Conservation (phyloP, 768 basidiomycete genomes). For the Agrocybe pediades region DNA sequence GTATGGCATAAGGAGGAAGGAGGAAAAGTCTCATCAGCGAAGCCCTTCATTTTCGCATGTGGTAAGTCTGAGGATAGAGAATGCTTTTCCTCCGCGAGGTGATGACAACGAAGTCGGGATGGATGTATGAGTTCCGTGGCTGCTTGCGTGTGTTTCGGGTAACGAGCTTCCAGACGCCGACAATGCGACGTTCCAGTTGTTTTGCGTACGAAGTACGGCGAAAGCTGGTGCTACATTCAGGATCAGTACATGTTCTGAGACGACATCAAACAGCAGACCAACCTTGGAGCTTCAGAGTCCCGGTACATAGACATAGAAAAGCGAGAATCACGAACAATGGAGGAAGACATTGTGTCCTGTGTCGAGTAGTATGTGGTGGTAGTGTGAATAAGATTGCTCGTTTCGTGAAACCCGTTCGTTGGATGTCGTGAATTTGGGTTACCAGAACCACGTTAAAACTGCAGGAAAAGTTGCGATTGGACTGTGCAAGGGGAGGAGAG, state of each 20-base stretch:
- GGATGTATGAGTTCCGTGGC: conserved; percentile 53
- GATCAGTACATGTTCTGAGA: neutral
- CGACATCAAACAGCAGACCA: neutral
- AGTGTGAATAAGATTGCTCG: neutral
- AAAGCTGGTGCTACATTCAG: conserved; percentile 5
- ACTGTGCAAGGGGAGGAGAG: conserved; percentile 6
- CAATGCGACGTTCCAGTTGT: conserved; percentile 55
- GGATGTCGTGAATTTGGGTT: conserved; percentile 12
- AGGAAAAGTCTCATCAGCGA: neutral
- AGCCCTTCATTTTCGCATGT: conserved; percentile 12
- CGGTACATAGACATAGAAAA: conserved; percentile 31
- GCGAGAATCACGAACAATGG: conserved; percentile 27
- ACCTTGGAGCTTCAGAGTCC: conserved; percentile 18
- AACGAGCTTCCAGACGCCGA: conserved; percentile 63
- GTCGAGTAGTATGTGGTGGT: neutral
- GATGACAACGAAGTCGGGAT: conserved; percentile 64
- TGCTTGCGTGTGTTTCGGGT: conserved; percentile 53
- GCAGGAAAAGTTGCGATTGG: conserved; percentile 5
- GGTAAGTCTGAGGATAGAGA: conserved; percentile 26
- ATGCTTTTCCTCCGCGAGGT: conserved; percentile 57
- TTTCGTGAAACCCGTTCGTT: conserved; percentile 1
- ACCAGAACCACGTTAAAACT: conserved; percentile 18
- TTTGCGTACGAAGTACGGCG: conserved; percentile 39
- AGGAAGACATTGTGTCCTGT: conserved; percentile 8
- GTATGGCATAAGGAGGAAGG: neutral